Evolutionary conservation across 108 stramenopile genomes (phyloP), one percentile per base, ranked within the genome.

Genomic region (Stephanodiscus minutulus): DNA sequence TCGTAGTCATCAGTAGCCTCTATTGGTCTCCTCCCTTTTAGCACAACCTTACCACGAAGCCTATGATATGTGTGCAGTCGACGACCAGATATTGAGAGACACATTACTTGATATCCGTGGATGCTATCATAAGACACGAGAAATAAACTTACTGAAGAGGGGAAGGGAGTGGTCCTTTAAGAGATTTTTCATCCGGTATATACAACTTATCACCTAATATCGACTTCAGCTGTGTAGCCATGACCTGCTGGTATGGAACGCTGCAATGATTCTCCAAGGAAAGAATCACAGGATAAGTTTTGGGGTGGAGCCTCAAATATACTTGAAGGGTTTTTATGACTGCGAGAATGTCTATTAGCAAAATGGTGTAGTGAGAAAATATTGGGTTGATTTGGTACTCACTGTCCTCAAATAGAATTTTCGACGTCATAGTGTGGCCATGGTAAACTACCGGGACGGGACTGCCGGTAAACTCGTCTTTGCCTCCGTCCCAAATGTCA

Each of bases 221-320:
- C 5, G 80, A 55, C 36, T 70, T 81, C 66, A 94, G 50, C 24
- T 83, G 79, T n/a, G 70, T 39, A 10, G 96, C 97, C 89, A 97
- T 97, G 24, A 69, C 77, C 76, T 75, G 37, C 81, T 99, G 98
- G 73, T 82, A 93, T 9, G 86, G 75, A 49, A 89, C 70, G 50
- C 82, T 83, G 72, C 98, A 99, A 80, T 99, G 98, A 82, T 98
- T 98, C 76, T 99, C 98, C 53, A 99, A 53, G 13, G 89, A 92
- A 49, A 99, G 70, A 68, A 99, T 97, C 53, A 99, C 85, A 27
- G 98, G 98, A 61, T 85, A 94, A 1, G 91, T 79, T 13, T 83
- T 53, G 12, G 85, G 85, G 62, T 90, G 71, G 4, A 69, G 62
- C 41, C 72, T 39, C 5, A 94, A 68, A 60, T 89, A 95, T 35